Evolutionary conservation across 306 rosid species (phyloP).

Genomic region (Neltuma alba): DNA sequence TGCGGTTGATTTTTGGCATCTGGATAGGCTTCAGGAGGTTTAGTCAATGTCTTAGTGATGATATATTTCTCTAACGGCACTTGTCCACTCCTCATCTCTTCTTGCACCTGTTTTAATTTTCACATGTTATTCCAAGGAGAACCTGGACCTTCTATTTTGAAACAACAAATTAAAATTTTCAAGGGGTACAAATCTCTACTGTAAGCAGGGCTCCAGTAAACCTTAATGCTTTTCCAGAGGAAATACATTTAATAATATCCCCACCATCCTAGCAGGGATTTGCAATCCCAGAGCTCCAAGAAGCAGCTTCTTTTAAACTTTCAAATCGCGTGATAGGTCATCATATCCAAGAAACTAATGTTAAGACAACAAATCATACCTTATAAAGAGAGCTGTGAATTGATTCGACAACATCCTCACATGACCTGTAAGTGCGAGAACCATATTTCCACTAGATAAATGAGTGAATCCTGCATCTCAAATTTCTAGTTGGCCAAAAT

Average conservation of each 20-base stretch:
- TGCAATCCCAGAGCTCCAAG: constrained; percentile 27
- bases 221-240: constrained; percentile 13
- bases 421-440: constrained; percentile 61
- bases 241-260: not conserved
- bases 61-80: constrained; percentile 84
- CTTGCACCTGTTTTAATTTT: constrained; percentile 70
- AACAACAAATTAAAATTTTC: not conserved
- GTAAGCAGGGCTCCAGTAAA: constrained; percentile 9
- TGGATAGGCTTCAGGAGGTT: constrained; percentile 93
- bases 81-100: constrained; percentile 89
- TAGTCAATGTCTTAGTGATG: constrained; percentile 90
- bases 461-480: constrained; percentile 30
- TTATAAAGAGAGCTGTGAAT: constrained; percentile 83
- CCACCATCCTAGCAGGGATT: not conserved
- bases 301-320: constrained; percentile 22
- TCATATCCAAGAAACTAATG: constrained; percentile 2
- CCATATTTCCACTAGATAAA: constrained; percentile 18
- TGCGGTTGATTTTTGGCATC: constrained; percentile 99
- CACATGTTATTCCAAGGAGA: constrained; percentile 30
- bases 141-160: constrained; percentile 19
- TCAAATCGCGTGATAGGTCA: constrained; percentile 12
- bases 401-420: constrained; percentile 93
- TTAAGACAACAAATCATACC: constrained; percentile 43
- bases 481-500: constrained; percentile 23
- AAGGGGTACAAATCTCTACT: constrained; percentile 4